Evolutionary conservation across 75 land plant genomes (phyloP).

Genomic region (Larix kaempferi): DNA sequence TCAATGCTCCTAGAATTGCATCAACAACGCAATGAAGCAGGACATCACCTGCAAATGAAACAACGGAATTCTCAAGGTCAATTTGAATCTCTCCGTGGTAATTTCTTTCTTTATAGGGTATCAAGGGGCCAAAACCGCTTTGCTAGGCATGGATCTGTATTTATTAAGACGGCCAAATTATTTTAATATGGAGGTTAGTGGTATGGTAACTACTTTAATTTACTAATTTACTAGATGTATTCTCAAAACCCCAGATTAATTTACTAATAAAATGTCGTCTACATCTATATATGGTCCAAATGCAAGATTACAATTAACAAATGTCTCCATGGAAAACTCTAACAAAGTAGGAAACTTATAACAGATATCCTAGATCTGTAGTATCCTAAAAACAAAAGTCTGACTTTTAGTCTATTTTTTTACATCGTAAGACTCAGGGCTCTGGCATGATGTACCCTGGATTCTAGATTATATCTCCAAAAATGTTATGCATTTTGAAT

Average conservation of each 20-base stretch:
- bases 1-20: slow-evolving; percentile 48
- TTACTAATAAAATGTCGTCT: too few relatives aligned
- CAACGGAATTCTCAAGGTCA: slow-evolving; percentile 6
- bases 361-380: too few relatives aligned
- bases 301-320: too few relatives aligned
- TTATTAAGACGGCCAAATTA: background rate
- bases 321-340: too few relatives aligned
- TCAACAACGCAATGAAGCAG: slow-evolving; percentile 51
- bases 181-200: background rate
- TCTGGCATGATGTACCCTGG: too few relatives aligned
- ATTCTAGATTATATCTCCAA: too few relatives aligned
- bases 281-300: too few relatives aligned
- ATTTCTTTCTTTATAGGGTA: background rate
- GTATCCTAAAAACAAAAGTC: too few relatives aligned
- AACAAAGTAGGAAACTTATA: too few relatives aligned
- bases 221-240: background rate
- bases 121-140: background rate
- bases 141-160: background rate
- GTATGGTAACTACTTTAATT: background rate
- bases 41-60: slow-evolving; percentile 38
- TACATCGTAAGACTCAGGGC: too few relatives aligned
- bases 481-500: too few relatives aligned
- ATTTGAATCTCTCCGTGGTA: background rate
- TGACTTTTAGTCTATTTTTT: too few relatives aligned
- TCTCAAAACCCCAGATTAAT: background rate